These are phyloP conservation scores for Clavispora santaluciae DNA, from an alignment of 805 yeast species.

Conservation along the genomic window DNA sequence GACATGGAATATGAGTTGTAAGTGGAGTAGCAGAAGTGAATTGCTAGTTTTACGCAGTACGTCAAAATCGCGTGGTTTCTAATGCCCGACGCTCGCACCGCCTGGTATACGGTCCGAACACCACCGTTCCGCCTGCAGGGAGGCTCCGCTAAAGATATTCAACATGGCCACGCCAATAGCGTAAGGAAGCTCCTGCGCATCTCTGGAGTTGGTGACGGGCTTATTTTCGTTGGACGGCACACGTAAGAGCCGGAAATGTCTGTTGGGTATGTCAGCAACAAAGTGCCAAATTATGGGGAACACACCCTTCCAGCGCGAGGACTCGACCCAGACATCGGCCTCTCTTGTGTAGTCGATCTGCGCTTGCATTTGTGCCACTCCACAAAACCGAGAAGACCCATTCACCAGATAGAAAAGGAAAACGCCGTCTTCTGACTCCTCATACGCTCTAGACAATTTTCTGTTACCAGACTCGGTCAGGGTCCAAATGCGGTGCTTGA, in stretches of 20 bases:
- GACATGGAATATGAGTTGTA: background rate
- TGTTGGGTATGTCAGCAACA: conserved; percentile 48
- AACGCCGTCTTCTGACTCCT: conserved; percentile 26
- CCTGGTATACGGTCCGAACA: background rate
- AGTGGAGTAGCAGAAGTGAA: background rate
- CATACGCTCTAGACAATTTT: conserved; percentile 43
- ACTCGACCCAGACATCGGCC: conserved; percentile 44
- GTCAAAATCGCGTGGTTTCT: conserved; percentile 1
- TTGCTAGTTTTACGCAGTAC: background rate
- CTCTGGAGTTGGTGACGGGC: conserved; percentile 57
- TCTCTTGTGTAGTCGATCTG: conserved; percentile 30
- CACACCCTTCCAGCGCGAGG: conserved; percentile 47
- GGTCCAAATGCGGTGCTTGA: conserved; percentile 50
- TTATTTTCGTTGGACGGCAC: conserved; percentile 43
- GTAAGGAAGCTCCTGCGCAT: conserved; percentile 54
- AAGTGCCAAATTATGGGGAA: conserved; percentile 53
- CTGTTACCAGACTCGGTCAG: conserved; percentile 55
- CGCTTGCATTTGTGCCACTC: conserved; percentile 45
- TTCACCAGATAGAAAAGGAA: conserved; percentile 56
- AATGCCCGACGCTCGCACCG: background rate
- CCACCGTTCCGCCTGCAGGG: background rate
- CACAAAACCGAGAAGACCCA: conserved; percentile 42
- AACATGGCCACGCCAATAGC: conserved; percentile 45
- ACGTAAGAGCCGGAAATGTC: conserved; percentile 39
- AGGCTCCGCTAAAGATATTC: conserved; percentile 29